These are phyloP conservation scores for Syzygium jambos DNA, from an alignment of 345 rosid species.

Conservation along the genomic window DNA sequence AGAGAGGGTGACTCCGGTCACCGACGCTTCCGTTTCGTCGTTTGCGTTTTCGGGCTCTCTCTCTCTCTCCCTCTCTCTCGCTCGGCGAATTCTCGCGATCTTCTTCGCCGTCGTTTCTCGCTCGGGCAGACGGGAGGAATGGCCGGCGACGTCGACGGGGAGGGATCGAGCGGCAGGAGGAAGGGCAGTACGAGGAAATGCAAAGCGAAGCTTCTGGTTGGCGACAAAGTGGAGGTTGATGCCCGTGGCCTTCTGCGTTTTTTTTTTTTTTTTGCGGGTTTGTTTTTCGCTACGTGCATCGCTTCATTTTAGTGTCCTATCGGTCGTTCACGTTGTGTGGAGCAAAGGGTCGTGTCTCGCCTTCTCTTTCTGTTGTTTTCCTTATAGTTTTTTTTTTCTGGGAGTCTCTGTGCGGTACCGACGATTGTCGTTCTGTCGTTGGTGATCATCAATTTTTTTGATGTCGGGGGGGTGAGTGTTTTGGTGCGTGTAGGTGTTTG, in stretches of 20 bases:
- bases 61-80: not conserved
- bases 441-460: not conserved
- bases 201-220: not conserved
- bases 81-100: not conserved
- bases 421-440: not conserved
- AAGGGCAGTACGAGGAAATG: not conserved
- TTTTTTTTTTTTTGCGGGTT: not conserved
- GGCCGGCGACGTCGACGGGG: not conserved
- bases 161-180: not conserved
- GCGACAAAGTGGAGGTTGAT: slow-evolving; percentile 7
- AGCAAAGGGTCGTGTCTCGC: not conserved
- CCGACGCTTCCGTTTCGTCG: not conserved
- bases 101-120: not conserved
- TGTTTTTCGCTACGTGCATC: not conserved
- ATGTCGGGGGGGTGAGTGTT: not conserved
- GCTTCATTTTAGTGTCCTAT: not conserved
- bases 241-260: not conserved
- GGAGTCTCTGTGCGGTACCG: not conserved
- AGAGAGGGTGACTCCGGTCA: not conserved
- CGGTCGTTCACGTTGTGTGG: not conserved
- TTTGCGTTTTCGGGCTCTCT: not conserved
- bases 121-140: not conserved
- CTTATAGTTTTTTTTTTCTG: not conserved
- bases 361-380: not conserved
- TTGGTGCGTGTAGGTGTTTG: not conserved